Evolutionary conservation across 75 land plant species (phyloP), one percentile per base, ranked within the genome.

Genomic region (Pseudotsuga menziesii): DNA sequence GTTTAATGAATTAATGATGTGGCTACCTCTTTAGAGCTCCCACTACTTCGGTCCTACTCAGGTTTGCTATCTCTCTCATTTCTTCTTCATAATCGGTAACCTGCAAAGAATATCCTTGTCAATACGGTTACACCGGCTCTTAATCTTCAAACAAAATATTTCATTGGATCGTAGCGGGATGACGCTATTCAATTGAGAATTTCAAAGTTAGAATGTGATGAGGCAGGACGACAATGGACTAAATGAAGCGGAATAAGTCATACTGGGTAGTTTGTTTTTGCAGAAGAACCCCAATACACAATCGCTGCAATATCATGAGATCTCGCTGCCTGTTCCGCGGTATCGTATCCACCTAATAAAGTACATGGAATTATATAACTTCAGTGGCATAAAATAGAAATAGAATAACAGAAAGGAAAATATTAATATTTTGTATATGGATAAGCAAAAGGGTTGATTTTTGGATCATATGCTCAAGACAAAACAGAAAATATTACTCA

Each of bases 61-160:
- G 90, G 72, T 86, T 79, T 82, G 90, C 84, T 92, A 92, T 92
- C 77, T 86, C 92, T 59, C 90, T 91, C 12, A 90, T 82, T 72
- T 92, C 94, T 39, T 83, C 75, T 78, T 85, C 84, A 70, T 92
- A 92, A 22, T 67, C 54, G 36, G 64, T 73, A 8, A 64, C 35
- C 85, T 86, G 59, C 17, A 61, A 57, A 4, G 4, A 23, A 72
- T 4, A 72, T 25, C 20, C 27, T 9, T 44, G 36, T 48, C 3
- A 59, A 59, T 19, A 20, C 12, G 9, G 22, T 11, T n/a, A 14
- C 19, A 59, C 48, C n/a, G 7, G 9, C 36, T 19, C 73, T 19
- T 2, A 17, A 19, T 44, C 44, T 4, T 7, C 22, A n/a, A 59
- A 20, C 22, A 58, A 22, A 59, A 27, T 2, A 0, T 25, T 26